phyloP scores from a whole-genome alignment of 495 filamentous ascomycete genomes.

The Neurospora tetrasperma region DNA sequence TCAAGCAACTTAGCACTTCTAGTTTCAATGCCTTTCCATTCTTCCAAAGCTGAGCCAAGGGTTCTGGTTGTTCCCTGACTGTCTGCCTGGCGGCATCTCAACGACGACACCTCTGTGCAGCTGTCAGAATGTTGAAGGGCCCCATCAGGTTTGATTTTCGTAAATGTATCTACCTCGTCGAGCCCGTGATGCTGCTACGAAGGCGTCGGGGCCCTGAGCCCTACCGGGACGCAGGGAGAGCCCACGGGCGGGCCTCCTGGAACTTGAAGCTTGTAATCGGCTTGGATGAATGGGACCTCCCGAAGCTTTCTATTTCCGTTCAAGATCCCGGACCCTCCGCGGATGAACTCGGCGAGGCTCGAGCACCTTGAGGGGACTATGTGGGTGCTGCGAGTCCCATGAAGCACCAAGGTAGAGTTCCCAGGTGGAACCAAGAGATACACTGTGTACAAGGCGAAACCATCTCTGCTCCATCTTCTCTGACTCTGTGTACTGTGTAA shows the following conservation, averaged over 20 bases:
- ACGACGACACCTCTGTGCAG: background rate
- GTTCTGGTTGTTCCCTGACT: background rate
- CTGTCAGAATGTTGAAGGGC: background rate
- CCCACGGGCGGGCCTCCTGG: background rate
- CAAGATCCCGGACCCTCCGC: background rate
- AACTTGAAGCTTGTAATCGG: background rate
- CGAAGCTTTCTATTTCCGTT: background rate
- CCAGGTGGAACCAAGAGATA: background rate
- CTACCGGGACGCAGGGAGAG: background rate
- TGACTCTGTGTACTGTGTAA: background rate
- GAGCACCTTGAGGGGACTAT: background rate
- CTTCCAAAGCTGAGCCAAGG: background rate
- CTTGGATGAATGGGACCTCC: background rate
- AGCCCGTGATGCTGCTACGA: background rate
- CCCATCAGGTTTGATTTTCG: background rate
- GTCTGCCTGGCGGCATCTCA: background rate
- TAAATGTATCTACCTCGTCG: background rate
- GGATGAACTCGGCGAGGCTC: background rate
- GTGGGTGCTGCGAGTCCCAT: background rate
- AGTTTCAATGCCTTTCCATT: background rate
- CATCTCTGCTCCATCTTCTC: background rate
- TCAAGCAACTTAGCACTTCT: background rate
- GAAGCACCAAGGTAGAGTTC: background rate
- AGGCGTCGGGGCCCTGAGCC: background rate
- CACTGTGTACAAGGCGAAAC: background rate